phyloP scores from a whole-genome alignment of 139 green algal species.

The Protoeuglena noctilucae region DNA sequence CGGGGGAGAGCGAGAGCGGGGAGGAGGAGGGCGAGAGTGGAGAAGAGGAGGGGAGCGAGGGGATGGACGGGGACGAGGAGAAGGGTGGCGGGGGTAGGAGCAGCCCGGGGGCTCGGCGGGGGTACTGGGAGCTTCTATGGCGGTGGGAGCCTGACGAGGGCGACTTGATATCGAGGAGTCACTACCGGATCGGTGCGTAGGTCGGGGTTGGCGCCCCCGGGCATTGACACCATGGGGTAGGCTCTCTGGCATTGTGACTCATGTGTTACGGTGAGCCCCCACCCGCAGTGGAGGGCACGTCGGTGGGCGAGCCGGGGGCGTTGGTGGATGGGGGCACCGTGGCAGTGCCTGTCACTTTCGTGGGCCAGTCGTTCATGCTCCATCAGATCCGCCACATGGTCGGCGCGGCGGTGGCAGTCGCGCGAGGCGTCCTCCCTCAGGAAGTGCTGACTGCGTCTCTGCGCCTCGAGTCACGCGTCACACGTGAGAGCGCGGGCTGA shows the following conservation, averaged over 20 bases:
- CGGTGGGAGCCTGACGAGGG: no score
- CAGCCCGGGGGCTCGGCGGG: no score
- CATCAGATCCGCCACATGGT: conserved; percentile 70
- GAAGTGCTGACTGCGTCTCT: conserved; percentile 44
- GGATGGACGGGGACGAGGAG: neutral
- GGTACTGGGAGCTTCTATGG: no score
- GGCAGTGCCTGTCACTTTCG: conserved; percentile 28
- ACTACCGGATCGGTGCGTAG: neutral
- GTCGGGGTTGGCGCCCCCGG: no score
- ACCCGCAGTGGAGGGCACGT: neutral
- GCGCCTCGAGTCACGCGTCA: conserved; percentile 31
- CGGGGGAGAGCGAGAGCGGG: conserved; percentile 1
- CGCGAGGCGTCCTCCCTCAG: conserved; percentile 29
- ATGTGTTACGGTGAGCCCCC: no score
- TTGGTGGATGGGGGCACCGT: conserved; percentile 30
- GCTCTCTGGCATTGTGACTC: no score
- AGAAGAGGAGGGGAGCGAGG: neutral
- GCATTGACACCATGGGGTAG: no score
- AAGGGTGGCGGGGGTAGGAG: neutral
- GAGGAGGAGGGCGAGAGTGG: neutral
- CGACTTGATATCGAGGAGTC: no score
- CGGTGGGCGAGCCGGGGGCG: conserved; percentile 10
- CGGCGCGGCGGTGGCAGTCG: conserved; percentile 41
- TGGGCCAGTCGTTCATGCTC: conserved; percentile 55
- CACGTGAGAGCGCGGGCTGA: no score